Evolutionary conservation across 768 basidiomycete genomes (phyloP).

Genomic region (Plicaturopsis crispa): DNA sequence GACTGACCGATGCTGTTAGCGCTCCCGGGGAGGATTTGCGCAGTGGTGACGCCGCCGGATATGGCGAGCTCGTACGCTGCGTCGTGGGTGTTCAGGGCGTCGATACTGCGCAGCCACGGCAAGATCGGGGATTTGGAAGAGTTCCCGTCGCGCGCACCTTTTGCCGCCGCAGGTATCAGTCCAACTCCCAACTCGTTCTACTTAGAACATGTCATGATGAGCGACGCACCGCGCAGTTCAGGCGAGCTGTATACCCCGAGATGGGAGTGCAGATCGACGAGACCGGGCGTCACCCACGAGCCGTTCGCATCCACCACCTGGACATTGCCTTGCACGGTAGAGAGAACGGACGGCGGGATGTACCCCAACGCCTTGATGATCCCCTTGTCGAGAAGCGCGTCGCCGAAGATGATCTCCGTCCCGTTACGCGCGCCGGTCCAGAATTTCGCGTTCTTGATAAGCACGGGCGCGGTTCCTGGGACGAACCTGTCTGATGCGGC

Average conservation of each 20-base stretch:
- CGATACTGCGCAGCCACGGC: conserved; percentile 77
- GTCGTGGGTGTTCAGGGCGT: conserved; percentile 85
- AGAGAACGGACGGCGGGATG: conserved; percentile 29
- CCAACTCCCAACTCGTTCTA: too few relatives aligned
- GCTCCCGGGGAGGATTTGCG: conserved; percentile 73
- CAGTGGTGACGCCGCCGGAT: conserved; percentile 84
- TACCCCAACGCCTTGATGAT: conserved; percentile 53
- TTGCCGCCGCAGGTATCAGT: not conserved
- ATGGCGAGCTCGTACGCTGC: conserved; percentile 65
- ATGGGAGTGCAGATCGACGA: conserved; percentile 76
- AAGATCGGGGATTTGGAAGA: conserved; percentile 60
- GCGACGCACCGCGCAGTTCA: conserved; percentile 29
- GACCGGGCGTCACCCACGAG: conserved; percentile 59
- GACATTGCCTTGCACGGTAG: conserved; percentile 33
- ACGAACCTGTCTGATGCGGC: conserved; percentile 57
- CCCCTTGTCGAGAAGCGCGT: conserved; percentile 62
- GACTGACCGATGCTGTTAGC: conserved; percentile 64
- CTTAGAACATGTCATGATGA: not conserved
- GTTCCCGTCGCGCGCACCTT: conserved; percentile 52
- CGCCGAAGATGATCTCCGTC: conserved; percentile 46
- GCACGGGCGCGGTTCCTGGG: conserved; percentile 53
- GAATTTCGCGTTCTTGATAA: conserved; percentile 67
- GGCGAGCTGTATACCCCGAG: conserved; percentile 68
- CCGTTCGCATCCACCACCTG: conserved; percentile 53
- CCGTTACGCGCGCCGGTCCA: conserved; percentile 56